Evolutionary conservation across 139 green algal species (phyloP), one percentile per base, ranked within the genome.

Genomic region (Zygnema cylindricum): DNA sequence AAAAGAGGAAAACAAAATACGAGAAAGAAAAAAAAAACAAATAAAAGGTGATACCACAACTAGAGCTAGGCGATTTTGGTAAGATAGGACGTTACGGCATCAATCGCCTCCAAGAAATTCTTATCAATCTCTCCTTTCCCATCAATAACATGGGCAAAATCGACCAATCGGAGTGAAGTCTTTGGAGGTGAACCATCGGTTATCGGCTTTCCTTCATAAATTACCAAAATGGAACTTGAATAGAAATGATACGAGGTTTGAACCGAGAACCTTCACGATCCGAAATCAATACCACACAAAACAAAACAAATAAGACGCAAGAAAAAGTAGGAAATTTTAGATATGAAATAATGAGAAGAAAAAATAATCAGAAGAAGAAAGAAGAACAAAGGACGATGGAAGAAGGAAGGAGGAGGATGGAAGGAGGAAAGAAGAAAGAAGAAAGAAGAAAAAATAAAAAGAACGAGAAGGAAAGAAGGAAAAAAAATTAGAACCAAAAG

Each of bases 131-230:
- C 11, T 22, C 81, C 81, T 23, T 77, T 36, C 23, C 7, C 42
- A 11, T 86, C 81, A 55, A 86, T 77, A 54, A 76, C 83, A 83
- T 88, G 83, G 23, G 83, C 83, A 84, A 88, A 88, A 54, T 88
- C 83, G 33, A 88, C 83, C 0, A 88, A 38, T 32, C 83, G 73
- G 25, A 82, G 69, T 11, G 69, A 84, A 42, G 57, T 49, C 77
- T 11, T 39, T 23, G 22, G n/a, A 54, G 82, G 23, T n/a, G 33
- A 38, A 43, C 40, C n/a, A 1, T 23, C n/a, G 38, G 23, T 55
- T 39, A 23, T 30, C 11, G 39, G 55, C 81, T 82, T 87, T 22
- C 81, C 81, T 2, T 88, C 83, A 30, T 88, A 88, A 11, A 88
- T 43, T 0, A 88, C 2, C 0, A 88, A 76, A 36, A 88, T 55